Evolutionary conservation across 202 grass and related monocot species (phyloP).

Genomic region (Saccharum hybrid): DNA sequence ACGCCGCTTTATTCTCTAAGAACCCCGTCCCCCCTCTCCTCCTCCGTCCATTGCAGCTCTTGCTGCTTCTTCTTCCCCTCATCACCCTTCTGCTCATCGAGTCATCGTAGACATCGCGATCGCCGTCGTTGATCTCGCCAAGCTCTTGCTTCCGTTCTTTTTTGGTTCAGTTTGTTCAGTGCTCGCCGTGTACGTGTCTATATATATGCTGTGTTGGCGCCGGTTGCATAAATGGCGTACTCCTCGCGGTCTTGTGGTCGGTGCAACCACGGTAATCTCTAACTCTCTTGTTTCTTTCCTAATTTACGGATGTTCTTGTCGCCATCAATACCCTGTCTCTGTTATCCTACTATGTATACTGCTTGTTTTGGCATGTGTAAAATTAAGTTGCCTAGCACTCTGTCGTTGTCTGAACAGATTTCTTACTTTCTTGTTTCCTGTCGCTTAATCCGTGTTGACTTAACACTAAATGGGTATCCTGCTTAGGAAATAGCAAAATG

Average conservation of each 20-base stretch:
- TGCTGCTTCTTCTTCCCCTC: constrained; percentile 1
- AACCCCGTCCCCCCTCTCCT: constrained; percentile 15
- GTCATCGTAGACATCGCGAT: constrained; percentile 39
- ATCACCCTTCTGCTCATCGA: neutral
- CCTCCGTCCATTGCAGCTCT: constrained; percentile 57
- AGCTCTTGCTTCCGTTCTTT: constrained; percentile 20
- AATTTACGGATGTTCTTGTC: neutral
- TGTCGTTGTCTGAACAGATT: constrained; percentile 27
- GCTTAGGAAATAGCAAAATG: constrained; percentile 13
- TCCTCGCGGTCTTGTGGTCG: constrained; percentile 29
- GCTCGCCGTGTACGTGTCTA: neutral
- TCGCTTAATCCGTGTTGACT: neutral
- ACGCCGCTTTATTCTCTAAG: constrained; percentile 59
- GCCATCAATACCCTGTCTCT: neutral
- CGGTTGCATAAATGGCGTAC: constrained; percentile 47
- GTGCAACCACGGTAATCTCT: constrained; percentile 48
- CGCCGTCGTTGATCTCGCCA: constrained; percentile 29
- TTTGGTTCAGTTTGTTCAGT: neutral
- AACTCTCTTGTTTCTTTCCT: neutral
- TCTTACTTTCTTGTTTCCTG: neutral
- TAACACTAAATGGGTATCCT: neutral
- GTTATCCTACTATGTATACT: neutral
- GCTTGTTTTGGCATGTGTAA: neutral
- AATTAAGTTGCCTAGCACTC: constrained; percentile 11
- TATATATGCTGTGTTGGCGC: constrained; percentile 41